Conservation (phyloP, 2,329 filamentous ascomycete genomes). For the Chrysoporthe puriensis region DNA sequence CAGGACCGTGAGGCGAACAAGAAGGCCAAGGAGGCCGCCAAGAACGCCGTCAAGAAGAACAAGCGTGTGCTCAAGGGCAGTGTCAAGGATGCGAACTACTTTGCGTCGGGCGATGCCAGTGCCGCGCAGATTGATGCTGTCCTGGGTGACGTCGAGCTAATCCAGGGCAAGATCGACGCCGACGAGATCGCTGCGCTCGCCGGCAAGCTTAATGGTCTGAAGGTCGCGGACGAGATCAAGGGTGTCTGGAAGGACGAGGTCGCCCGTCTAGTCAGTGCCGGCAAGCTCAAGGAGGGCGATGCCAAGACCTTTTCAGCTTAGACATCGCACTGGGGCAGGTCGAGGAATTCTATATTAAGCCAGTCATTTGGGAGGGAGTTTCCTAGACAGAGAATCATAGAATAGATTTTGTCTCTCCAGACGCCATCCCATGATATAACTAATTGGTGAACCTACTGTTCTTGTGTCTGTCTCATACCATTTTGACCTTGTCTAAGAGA, state of each 20-base stretch:
- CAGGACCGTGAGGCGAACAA: slow-evolving; percentile 79
- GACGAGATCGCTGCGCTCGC: slow-evolving; percentile 89
- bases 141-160: slow-evolving; percentile 80
- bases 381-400: not conserved
- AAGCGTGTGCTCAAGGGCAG: slow-evolving; percentile 94
- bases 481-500: too few relatives aligned
- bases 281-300: slow-evolving; percentile 86
- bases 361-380: not conserved
- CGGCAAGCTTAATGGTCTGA: slow-evolving; percentile 76
- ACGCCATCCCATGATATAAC: too few relatives aligned
- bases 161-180: slow-evolving; percentile 86
- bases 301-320: slow-evolving; percentile 63
- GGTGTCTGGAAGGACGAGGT: slow-evolving; percentile 77
- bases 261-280: slow-evolving; percentile 75
- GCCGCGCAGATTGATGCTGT: slow-evolving; percentile 80
- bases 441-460: too few relatives aligned
- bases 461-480: too few relatives aligned
- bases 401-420: not conserved
- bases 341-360: not conserved
- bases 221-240: slow-evolving; percentile 85
- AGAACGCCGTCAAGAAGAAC: slow-evolving; percentile 99
- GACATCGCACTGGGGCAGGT: not conserved
- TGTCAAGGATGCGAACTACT: slow-evolving; percentile 98
- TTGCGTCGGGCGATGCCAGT: slow-evolving; percentile 72
- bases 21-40: slow-evolving; percentile 98